Base-by-base conservation (phyloP, 1,284 basidiomycete species). In the Stygiomarasmius scandens region DNA sequence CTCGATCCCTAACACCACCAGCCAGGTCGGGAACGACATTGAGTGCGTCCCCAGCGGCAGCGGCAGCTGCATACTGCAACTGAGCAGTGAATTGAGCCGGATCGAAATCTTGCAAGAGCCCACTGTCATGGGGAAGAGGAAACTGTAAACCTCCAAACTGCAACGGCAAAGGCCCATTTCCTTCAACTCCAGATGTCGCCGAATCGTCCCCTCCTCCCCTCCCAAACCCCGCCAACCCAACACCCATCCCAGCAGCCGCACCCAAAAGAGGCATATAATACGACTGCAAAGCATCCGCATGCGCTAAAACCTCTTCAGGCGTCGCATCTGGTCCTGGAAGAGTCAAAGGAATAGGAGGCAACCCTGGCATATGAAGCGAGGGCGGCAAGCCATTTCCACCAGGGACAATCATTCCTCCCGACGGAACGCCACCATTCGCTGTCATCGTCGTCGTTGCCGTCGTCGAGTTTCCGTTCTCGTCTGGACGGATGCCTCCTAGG, bases 231-330 rank as follows among this genome's bases (percentile, higher is more conserved):
- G 11, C 45, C 22, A 20, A 22, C 12, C 14, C 25, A 36, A 52
- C 63, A n/a, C 65, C 62, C 59, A 55, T 46, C 70, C 72, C 58
- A 77, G 69, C 59, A 75, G 78, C 65, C 76, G 77, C 75, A 45
- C 77, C 74, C 34, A 84, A 69, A 52, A 84, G 76, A 54, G 84
- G 83, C 70, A 81, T 74, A 69, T 85, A 87, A 71, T 86, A 87
- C 57, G 80, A 81, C 71, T 82, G 81, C 51, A 85, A 71, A 38
- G 80, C 79, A 64, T 82, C 79, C 3, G 79, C 77, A 64, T 79
- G 79, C 3, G 76, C 74, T 48, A 81, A 72, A 51, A 83, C 76
- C 62, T 84, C 80, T 52, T 82, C 82, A 24, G 78, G 70, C 12
- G 78, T 77, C 20, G 72, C 74, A 58, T 51, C 22, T 27, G 51